These are phyloP conservation scores for Aspergillus bridgeri DNA, from an alignment of 495 filamentous ascomycete species.

Conservation along the genomic window DNA sequence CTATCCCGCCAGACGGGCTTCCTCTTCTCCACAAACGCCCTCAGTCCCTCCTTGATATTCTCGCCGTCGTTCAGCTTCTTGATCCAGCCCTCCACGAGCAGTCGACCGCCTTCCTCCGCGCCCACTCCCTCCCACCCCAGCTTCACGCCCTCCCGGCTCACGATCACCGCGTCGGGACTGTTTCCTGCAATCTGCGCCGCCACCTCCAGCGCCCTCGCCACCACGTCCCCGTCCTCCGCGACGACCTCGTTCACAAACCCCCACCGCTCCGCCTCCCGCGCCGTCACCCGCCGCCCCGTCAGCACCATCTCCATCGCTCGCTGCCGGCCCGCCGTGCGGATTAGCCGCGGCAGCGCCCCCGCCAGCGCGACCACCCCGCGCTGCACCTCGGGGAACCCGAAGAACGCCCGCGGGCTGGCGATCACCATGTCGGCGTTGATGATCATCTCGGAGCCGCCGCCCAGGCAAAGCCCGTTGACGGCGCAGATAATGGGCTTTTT, in stretches of 20 bases:
- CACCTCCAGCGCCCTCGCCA: conserved; percentile 53
- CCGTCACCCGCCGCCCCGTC: conserved; percentile 57
- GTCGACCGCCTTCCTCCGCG: conserved; percentile 60
- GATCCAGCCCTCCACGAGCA: conserved; percentile 57
- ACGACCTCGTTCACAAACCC: conserved; percentile 70
- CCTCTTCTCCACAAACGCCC: conserved; percentile 80
- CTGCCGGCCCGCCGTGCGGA: conserved; percentile 62
- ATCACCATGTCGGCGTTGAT: conserved; percentile 72
- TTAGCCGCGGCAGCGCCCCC: conserved; percentile 69
- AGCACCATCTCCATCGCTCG: conserved; percentile 74
- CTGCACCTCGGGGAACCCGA: conserved; percentile 68
- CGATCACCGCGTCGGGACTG: conserved; percentile 73
- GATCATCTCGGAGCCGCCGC: conserved; percentile 74
- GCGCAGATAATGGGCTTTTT: conserved; percentile 67
- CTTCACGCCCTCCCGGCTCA: conserved; percentile 65
- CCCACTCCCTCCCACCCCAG: conserved; percentile 67
- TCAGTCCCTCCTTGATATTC: conserved; percentile 78
- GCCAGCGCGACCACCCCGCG: conserved; percentile 70
- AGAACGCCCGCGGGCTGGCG: conserved; percentile 49
- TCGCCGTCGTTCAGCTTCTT: conserved; percentile 61
- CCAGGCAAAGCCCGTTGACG: conserved; percentile 68
- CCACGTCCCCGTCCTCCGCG: conserved; percentile 43
- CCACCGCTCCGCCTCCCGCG: conserved; percentile 61
- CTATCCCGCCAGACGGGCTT: conserved; percentile 70
- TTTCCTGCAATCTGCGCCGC: conserved; percentile 43